Evolutionary conservation across 495 filamentous ascomycete species (phyloP), one percentile per base, ranked within the genome.

Genomic region (Tuber brumale): DNA sequence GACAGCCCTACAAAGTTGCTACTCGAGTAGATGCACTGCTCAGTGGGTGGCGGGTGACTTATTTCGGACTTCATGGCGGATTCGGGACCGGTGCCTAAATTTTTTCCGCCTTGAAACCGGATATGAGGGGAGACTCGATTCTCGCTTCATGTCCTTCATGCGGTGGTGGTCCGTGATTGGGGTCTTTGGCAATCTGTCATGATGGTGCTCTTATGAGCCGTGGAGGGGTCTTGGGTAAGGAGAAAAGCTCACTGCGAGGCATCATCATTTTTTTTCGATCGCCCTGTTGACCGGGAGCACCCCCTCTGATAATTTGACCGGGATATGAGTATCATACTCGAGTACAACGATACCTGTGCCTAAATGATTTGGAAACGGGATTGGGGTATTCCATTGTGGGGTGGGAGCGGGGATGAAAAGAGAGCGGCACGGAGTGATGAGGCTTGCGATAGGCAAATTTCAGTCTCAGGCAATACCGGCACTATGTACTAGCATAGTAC

Each of bases 391-490:
- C 51, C n/a, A 14, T 61, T 27, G 51, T 31, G 51, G 51, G 3
- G 23, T 27, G 51, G 51, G n/a, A 66, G 4, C 12, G 57, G 27
- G 57, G 57, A 5, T 31, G 57, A 66, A 31, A 66, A n/a, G n/a
- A 61, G 51, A 16, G 12, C n/a, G n/a, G n/a, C 10, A 27, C 27
- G n/a, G 51, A n/a, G 3, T 61, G 51, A 12, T 61, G 21, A 27
- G 27, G 51, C 12, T 61, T 31, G n/a, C 51, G 51, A 27, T 61
- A 16, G n/a, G n/a, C 51, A 16, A 31, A 61, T 61, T 27, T 61
- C n/a, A 61, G n/a, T 61, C n/a, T 31, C 51, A 61, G 51, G 51
- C 12, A 61, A 61, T 61, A 61, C 51, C 51, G n/a, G 51, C 51
- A 61, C 51, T 61, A 10, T n/a, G 23, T n/a, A 48, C 46, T 2